phyloP scores from a whole-genome alignment of 2,329 filamentous ascomycete genomes.

The Cladosporium sp. region DNA sequence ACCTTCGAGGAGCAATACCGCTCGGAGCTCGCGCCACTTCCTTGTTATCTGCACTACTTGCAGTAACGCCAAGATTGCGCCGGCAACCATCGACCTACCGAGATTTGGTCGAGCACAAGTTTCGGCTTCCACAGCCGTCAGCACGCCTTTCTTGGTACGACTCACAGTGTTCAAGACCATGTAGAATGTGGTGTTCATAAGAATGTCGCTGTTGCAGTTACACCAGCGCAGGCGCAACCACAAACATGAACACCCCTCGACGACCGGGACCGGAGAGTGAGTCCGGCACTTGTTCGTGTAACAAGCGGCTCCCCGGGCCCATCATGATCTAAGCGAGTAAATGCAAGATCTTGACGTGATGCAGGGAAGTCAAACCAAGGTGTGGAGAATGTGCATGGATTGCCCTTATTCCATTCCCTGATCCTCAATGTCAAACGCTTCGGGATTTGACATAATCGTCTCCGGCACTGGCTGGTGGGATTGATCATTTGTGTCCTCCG shows the following conservation, averaged over 20 bases:
- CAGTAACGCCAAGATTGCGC: slow-evolving; percentile 7
- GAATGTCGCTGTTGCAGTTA: not conserved
- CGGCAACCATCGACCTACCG: slow-evolving; percentile 6
- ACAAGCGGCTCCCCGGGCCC: not conserved
- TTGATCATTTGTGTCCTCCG: too few species aligned
- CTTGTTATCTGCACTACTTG: not conserved
- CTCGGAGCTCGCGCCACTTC: not conserved
- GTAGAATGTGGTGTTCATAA: not conserved
- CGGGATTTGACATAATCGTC: not conserved
- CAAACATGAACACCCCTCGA: not conserved
- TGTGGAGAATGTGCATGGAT: not conserved
- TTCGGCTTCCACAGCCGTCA: not conserved
- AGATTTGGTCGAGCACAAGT: slow-evolving; percentile 7
- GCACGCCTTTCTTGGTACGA: not conserved
- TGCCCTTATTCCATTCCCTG: not conserved
- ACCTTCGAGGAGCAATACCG: not conserved
- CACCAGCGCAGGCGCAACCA: not conserved
- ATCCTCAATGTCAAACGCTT: not conserved
- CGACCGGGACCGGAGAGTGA: not conserved
- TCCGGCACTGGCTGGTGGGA: not conserved
- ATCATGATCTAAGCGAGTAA: not conserved
- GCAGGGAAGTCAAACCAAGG: not conserved
- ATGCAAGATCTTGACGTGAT: not conserved
- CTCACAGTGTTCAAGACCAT: not conserved
- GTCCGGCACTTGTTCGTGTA: not conserved